These are phyloP conservation scores for Penicillium sp. DNA, from an alignment of 2,329 filamentous ascomycete genomes.

Conservation along the genomic window DNA sequence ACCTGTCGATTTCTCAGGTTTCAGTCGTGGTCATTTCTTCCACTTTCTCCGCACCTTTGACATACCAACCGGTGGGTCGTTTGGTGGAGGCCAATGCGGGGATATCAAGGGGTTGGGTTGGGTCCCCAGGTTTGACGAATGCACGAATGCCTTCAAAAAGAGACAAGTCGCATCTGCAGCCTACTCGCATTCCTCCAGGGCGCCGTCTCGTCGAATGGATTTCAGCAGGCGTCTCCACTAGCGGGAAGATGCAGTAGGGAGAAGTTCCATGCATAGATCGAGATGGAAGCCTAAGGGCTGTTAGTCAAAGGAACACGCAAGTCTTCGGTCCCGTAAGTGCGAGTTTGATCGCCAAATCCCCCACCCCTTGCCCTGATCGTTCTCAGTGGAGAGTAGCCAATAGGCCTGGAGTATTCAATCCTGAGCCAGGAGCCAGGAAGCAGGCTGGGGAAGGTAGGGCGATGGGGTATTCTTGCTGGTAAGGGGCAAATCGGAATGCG, in stretches of 20 bases:
- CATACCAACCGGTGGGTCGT: background rate
- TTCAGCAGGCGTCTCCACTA: background rate
- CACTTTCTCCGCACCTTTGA: background rate
- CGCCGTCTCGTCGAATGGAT: background rate
- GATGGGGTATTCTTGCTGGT: slow-evolving; percentile 6
- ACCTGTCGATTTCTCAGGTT: background rate
- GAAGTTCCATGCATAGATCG: slow-evolving; percentile 1
- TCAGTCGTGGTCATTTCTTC: background rate
- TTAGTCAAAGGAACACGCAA: background rate
- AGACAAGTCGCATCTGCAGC: background rate
- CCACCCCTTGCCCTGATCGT: background rate
- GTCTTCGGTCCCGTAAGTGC: background rate
- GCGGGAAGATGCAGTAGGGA: slow-evolving; percentile 1
- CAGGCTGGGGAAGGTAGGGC: background rate
- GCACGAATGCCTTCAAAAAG: background rate
- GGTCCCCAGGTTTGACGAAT: background rate
- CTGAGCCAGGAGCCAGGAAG: background rate
- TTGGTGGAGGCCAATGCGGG: background rate
- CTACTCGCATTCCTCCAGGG: background rate
- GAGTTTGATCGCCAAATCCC: background rate
- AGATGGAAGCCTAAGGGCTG: background rate
- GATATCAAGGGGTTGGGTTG: background rate
- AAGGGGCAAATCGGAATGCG: slow-evolving; percentile 23
- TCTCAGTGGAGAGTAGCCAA: background rate
- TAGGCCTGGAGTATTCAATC: background rate